Evolutionary conservation across 306 rosid genomes (phyloP).

Genomic region (Hylodesmum podocarpum): DNA sequence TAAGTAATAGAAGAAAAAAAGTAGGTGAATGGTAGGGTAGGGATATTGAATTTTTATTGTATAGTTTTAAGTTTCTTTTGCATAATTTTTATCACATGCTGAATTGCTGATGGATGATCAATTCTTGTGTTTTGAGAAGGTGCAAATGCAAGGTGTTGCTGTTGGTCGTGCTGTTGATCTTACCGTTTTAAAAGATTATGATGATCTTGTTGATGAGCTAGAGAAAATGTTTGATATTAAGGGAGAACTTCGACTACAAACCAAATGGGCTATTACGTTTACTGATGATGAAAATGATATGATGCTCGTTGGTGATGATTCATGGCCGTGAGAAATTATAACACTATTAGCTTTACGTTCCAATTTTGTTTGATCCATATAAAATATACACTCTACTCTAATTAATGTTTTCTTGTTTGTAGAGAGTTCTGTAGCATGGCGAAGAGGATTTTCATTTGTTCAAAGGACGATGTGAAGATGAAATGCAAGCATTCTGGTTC

Average conservation of each 20-base stretch:
- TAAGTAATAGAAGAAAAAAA: background rate
- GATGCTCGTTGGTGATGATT: slow-evolving; percentile 79
- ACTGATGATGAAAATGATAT: slow-evolving; percentile 73
- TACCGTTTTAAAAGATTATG: slow-evolving; percentile 51
- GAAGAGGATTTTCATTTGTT: slow-evolving; percentile 63
- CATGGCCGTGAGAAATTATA: slow-evolving; percentile 60
- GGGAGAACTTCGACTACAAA: slow-evolving; percentile 60
- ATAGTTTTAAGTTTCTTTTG: background rate
- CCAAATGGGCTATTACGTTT: slow-evolving; percentile 71
- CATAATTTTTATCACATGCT: background rate
- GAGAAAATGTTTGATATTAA: slow-evolving; percentile 75
- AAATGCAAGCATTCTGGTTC: slow-evolving; percentile 41
- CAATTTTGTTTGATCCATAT: background rate
- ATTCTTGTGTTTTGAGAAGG: slow-evolving; percentile 41
- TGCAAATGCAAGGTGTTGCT: slow-evolving; percentile 82
- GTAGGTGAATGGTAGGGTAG: background rate
- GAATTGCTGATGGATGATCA: background rate
- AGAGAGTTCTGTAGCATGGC: slow-evolving; percentile 71
- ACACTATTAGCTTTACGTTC: background rate
- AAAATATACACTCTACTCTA: background rate
- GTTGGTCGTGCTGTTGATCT: slow-evolving; percentile 89
- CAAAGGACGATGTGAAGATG: slow-evolving; percentile 65
- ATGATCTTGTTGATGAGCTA: slow-evolving; percentile 61
- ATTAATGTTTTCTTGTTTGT: slow-evolving; percentile 7
- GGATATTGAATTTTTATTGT: background rate